Evolutionary conservation across 1,284 basidiomycete species (phyloP).

Genomic region (Malassezia caprae): DNA sequence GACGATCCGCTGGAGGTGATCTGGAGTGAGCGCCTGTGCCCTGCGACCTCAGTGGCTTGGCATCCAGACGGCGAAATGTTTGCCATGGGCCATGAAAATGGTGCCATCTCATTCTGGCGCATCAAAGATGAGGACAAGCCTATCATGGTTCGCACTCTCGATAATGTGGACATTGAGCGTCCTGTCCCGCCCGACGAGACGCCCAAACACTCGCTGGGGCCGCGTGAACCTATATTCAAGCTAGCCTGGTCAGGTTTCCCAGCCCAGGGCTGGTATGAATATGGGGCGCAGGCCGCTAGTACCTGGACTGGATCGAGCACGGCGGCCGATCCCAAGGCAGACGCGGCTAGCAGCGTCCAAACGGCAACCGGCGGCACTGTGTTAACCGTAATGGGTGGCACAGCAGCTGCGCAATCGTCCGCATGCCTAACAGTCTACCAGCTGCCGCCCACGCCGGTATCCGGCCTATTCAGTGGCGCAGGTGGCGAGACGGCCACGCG

Average conservation of each 20-base stretch:
- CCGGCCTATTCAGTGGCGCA: constrained; percentile 49
- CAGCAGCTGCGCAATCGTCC: constrained; percentile 51
- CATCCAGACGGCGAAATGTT: constrained; percentile 53
- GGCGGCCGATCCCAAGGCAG: not conserved
- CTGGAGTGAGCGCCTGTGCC: constrained; percentile 60
- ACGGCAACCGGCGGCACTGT: constrained; percentile 20
- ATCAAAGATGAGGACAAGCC: constrained; percentile 70
- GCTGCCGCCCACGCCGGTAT: constrained; percentile 61
- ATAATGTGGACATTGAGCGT: constrained; percentile 33
- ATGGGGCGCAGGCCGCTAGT: constrained; percentile 17
- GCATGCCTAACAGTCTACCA: constrained; percentile 63
- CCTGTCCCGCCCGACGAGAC: constrained; percentile 15
- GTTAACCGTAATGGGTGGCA: constrained; percentile 68
- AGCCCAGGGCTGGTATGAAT: constrained; percentile 31
- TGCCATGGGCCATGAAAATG: constrained; percentile 68
- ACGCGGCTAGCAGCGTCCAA: not conserved
- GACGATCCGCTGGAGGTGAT: constrained; percentile 51
- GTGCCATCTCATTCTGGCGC: constrained; percentile 76
- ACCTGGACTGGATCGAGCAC: constrained; percentile 16
- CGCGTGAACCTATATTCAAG: constrained; percentile 72
- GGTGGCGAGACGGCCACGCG: constrained; percentile 48
- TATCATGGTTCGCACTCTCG: constrained; percentile 57
- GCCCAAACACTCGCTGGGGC: constrained; percentile 1
- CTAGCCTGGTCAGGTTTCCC: constrained; percentile 59
- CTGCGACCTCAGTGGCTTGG: constrained; percentile 66